phyloP scores from a whole-genome alignment of 352 stramenopile genomes.

The Phytophthora fragariaefolia region DNA sequence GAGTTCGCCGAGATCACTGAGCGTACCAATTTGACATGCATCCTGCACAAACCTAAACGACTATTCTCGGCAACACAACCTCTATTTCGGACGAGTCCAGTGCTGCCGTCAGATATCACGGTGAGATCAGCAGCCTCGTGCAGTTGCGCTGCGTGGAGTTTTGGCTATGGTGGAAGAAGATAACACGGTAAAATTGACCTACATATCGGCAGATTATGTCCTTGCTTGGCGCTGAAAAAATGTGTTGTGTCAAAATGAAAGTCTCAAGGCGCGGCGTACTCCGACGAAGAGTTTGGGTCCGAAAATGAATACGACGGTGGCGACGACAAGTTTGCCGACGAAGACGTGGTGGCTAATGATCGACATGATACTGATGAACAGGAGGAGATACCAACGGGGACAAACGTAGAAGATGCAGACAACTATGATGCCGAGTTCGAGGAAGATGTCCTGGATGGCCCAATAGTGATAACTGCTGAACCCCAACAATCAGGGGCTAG shows the following conservation, averaged over 20 bases:
- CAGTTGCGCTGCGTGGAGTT: background rate
- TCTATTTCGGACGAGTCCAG: background rate
- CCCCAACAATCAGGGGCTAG: background rate
- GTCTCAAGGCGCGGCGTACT: constrained; percentile 44
- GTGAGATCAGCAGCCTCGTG: background rate
- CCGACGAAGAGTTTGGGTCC: constrained; percentile 59
- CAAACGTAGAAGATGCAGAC: constrained; percentile 12
- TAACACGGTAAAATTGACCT: background rate
- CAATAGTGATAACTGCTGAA: background rate
- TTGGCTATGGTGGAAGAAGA: background rate
- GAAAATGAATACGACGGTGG: constrained; percentile 24
- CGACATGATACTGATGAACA: background rate
- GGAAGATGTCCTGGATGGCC: constrained; percentile 17
- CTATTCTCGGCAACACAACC: background rate
- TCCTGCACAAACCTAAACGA: too few relatives aligned
- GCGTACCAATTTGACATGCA: too few relatives aligned
- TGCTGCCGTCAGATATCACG: background rate
- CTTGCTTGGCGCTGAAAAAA: too few relatives aligned
- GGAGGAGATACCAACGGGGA: background rate
- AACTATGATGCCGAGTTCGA: constrained; percentile 32
- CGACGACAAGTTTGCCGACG: constrained; percentile 34
- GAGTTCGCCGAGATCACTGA: too few relatives aligned
- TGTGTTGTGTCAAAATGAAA: background rate
- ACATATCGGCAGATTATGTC: too few relatives aligned
- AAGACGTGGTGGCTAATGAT: constrained; percentile 7